Conservation (phyloP, 306 rosid genomes). For the Inga laurina region DNA sequence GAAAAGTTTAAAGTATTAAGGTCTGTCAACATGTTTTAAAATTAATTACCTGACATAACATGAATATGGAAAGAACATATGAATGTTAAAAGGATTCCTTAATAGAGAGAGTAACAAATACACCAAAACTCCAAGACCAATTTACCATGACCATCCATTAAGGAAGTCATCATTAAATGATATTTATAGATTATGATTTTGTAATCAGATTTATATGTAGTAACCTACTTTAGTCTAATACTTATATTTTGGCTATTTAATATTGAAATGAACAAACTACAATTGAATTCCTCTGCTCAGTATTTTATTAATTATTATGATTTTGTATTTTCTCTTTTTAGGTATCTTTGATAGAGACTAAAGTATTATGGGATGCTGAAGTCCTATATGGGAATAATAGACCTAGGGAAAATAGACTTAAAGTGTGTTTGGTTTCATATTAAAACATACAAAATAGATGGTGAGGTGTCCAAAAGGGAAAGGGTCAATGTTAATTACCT, state of each 20-base stretch:
- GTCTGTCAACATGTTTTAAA: constrained; percentile 30
- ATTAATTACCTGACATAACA: neutral
- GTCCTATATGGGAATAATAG: neutral
- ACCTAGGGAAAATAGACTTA: neutral
- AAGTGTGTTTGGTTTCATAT: neutral
- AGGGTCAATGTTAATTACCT: no score
- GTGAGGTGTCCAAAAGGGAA: neutral
- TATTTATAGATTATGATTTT: neutral
- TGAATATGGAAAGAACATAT: neutral
- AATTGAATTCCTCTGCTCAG: constrained; percentile 1
- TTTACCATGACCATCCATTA: constrained; percentile 21
- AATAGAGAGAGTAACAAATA: neutral
- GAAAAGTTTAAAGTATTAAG: constrained; percentile 28
- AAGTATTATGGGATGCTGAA: neutral
- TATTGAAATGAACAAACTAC: constrained; percentile 20
- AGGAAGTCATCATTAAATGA: constrained; percentile 21
- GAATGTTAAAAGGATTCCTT: neutral
- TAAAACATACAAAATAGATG: neutral
- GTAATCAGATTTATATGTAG: constrained; percentile 7
- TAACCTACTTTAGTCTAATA: constrained; percentile 26
- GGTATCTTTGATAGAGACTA: neutral
- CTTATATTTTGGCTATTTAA: constrained; percentile 19
- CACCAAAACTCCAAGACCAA: neutral
- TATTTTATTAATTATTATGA: neutral
- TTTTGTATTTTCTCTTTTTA: neutral